phyloP scores from a whole-genome alignment of 2,329 filamentous ascomycete species.

The Xylariomycetidae sp. region DNA sequence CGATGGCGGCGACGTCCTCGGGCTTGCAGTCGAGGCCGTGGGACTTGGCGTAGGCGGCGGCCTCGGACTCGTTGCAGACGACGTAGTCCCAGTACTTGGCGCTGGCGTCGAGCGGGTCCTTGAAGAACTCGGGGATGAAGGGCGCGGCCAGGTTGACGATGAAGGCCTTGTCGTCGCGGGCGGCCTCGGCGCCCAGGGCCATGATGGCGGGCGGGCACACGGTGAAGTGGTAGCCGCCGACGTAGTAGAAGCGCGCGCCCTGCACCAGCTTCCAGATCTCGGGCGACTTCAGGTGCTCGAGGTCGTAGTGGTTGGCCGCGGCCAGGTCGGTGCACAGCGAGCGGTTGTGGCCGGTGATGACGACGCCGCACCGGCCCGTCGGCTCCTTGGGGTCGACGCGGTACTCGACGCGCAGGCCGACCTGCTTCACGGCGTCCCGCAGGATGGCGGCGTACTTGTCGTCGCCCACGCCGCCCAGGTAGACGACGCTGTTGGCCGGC shows the following conservation, averaged over 20 bases:
- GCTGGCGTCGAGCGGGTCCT: conserved; percentile 82
- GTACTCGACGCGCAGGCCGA: conserved; percentile 91
- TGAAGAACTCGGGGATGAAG: conserved; percentile 97
- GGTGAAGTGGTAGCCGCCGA: conserved; percentile 96
- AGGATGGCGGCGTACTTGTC: conserved; percentile 94
- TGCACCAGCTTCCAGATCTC: conserved; percentile 90
- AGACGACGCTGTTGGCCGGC: conserved; percentile 80
- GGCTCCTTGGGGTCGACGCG: conserved; percentile 77
- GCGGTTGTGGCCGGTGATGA: conserved; percentile 95
- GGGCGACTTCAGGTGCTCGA: conserved; percentile 85
- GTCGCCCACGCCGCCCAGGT: conserved; percentile 87
- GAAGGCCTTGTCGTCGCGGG: conserved; percentile 83
- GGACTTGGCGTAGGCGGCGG: conserved; percentile 76
- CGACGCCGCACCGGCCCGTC: conserved; percentile 89
- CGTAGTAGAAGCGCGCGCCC: conserved; percentile 82
- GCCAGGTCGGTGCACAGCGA: conserved; percentile 92
- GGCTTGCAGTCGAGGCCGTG: conserved; percentile 30
- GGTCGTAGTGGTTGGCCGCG: conserved; percentile 93
- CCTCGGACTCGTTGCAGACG: conserved; percentile 96
- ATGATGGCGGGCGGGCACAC: conserved; percentile 88
- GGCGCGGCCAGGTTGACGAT: conserved; percentile 89
- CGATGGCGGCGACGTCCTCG: conserved; percentile 76
- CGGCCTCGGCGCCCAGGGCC: conserved; percentile 86
- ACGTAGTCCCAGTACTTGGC: conserved; percentile 93
- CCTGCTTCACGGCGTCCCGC: conserved; percentile 76